phyloP scores from a whole-genome alignment of 352 stramenopile genomes.

The Pythium folliculosum region DNA sequence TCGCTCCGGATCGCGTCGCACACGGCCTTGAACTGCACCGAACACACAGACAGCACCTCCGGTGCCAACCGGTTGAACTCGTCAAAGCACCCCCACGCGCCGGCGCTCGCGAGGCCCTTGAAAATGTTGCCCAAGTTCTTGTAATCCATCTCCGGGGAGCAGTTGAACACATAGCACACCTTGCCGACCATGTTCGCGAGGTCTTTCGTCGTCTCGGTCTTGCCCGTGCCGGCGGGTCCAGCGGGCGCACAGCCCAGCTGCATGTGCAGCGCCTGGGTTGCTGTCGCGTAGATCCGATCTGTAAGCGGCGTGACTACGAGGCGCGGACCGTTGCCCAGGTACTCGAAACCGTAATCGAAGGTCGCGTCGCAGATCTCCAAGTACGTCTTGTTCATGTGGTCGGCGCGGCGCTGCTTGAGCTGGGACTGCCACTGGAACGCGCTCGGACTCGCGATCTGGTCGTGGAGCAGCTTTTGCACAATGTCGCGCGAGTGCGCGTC shows the following conservation, averaged over 20 bases:
- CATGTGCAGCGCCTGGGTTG: constrained; percentile 93
- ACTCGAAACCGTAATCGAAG: constrained; percentile 96
- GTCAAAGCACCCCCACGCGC: constrained; percentile 96
- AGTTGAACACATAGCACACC: constrained; percentile 95
- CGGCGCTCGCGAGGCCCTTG: constrained; percentile 91
- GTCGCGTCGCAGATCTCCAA: constrained; percentile 92
- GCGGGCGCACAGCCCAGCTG: constrained; percentile 95
- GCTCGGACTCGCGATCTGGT: constrained; percentile 66
- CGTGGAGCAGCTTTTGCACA: constrained; percentile 89
- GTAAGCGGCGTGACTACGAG: constrained; percentile 95
- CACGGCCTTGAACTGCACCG: constrained; percentile 94
- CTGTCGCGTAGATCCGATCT: constrained; percentile 95
- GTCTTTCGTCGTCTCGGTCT: constrained; percentile 96
- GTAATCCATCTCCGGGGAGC: constrained; percentile 96
- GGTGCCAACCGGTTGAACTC: constrained; percentile 95
- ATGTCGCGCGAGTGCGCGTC: constrained; percentile 93
- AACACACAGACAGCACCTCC: constrained; percentile 92
- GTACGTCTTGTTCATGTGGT: constrained; percentile 51
- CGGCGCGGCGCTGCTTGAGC: constrained; percentile 79
- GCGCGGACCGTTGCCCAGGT: constrained; percentile 92
- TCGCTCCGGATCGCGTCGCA: constrained; percentile 93
- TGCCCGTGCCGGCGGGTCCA: constrained; percentile 89
- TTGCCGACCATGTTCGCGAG: constrained; percentile 92
- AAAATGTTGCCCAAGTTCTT: constrained; percentile 96
- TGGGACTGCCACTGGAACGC: constrained; percentile 95